Percentiles rank a stretch among this genome's conserved stretches.
Evolutionary conservation across 1,284 basidiomycete species (phyloP).

Genomic region (Puccinia polysora): DNA sequence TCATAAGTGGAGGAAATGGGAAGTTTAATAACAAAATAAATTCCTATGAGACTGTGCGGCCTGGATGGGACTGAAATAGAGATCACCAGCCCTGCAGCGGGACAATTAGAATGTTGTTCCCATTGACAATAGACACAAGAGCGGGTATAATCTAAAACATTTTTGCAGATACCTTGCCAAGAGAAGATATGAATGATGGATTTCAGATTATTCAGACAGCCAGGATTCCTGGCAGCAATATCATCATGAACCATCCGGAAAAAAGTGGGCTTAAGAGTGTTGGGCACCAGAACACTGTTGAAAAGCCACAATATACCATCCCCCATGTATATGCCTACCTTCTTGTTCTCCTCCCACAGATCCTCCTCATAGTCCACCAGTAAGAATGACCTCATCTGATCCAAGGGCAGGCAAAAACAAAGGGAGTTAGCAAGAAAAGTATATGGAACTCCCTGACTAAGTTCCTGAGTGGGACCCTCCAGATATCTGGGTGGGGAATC

Average conservation of each 20-base stretch:
- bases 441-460: too few species aligned
- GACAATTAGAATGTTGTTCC: background rate
- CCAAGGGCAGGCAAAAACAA: too few species aligned
- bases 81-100: background rate
- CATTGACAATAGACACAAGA: background rate
- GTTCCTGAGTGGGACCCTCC: too few species aligned
- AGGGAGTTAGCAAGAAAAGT: too few species aligned
- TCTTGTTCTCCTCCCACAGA: too few species aligned
- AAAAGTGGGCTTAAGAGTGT: too few species aligned
- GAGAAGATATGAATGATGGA: background rate
- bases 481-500: too few species aligned
- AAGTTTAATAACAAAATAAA: constrained; percentile 9
- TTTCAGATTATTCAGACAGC: background rate
- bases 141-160: background rate
- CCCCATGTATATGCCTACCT: too few species aligned
- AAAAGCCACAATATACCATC: too few species aligned
- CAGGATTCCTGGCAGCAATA: background rate
- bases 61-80: background rate
- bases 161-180: background rate
- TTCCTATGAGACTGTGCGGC: constrained; percentile 5
- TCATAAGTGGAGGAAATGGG: background rate
- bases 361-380: too few species aligned
- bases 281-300: too few species aligned
- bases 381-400: too few species aligned
- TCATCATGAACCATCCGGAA: background rate